A percentile compares a stretch with the other conserved stretches of the same genome.
phyloP scores from a whole-genome alignment of 2,329 filamentous ascomycete species.

The Paraphaeosphaeria sporulosa region DNA sequence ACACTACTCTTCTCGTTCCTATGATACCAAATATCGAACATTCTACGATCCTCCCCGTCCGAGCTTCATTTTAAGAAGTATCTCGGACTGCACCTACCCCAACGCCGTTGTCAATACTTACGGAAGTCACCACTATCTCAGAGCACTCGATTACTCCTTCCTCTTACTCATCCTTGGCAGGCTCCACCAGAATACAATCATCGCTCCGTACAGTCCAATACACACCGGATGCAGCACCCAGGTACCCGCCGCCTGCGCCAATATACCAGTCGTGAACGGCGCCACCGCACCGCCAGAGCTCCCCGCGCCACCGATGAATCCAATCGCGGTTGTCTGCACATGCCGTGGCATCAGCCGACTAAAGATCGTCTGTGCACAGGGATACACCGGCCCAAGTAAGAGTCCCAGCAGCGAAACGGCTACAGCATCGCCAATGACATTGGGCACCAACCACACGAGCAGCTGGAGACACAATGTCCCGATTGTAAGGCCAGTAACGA shows the following conservation, averaged over 20 bases:
- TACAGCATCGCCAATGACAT: slow-evolving; percentile 64
- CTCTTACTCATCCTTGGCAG: slow-evolving; percentile 67
- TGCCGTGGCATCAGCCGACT: slow-evolving; percentile 65
- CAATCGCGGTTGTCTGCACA: slow-evolving; percentile 69
- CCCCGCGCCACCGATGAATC: slow-evolving; percentile 74
- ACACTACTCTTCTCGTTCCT: not conserved
- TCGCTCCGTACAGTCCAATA: slow-evolving; percentile 69
- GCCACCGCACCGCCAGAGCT: slow-evolving; percentile 73
- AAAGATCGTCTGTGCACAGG: slow-evolving; percentile 72
- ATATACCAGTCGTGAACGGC: slow-evolving; percentile 70
- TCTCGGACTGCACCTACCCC: not conserved
- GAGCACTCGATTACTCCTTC: slow-evolving; percentile 57
- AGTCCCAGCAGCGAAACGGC: slow-evolving; percentile 70
- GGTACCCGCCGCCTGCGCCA: slow-evolving; percentile 68
- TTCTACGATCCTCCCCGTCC: not conserved
- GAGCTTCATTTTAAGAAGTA: not conserved
- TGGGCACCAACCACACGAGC: slow-evolving; percentile 80
- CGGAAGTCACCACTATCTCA: too few relatives aligned
- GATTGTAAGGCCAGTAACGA: slow-evolving; percentile 68
- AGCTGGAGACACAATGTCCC: slow-evolving; percentile 74
- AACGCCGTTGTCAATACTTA: not conserved
- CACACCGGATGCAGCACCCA: slow-evolving; percentile 72
- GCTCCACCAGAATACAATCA: slow-evolving; percentile 70
- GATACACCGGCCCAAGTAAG: slow-evolving; percentile 80
- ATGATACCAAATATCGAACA: not conserved